Conservation (phyloP, 371 early-diverging fungal genomes). For the Conidiobolus coronatus region DNA sequence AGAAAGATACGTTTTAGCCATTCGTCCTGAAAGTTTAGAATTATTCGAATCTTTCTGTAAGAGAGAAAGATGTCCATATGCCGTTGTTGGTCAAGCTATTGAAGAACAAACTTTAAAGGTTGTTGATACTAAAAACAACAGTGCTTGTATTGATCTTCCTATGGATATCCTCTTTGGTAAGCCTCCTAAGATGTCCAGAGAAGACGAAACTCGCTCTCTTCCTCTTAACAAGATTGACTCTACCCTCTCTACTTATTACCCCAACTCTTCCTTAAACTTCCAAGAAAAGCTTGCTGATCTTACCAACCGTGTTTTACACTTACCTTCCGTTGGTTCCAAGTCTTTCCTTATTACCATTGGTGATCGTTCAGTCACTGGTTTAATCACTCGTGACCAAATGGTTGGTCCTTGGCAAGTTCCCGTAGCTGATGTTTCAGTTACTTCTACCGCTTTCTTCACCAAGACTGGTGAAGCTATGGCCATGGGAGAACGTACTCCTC, state of each 20-base stretch:
- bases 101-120: slow-evolving; percentile 60
- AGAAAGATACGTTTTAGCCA: slow-evolving; percentile 88
- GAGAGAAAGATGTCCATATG: slow-evolving; percentile 84
- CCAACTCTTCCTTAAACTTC: slow-evolving; percentile 14
- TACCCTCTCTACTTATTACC: slow-evolving; percentile 26
- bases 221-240: slow-evolving; percentile 33
- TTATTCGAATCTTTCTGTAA: slow-evolving; percentile 49
- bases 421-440: slow-evolving; percentile 86
- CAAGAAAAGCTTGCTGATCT: slow-evolving; percentile 24
- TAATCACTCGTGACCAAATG: slow-evolving; percentile 88
- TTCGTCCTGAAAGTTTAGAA: slow-evolving; percentile 34
- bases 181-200: slow-evolving; percentile 81
- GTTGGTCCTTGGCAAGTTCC: slow-evolving; percentile 96
- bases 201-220: slow-evolving; percentile 24
- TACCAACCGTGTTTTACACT: slow-evolving; percentile 46
- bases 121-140: slow-evolving; percentile 38
- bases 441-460: slow-evolving; percentile 44
- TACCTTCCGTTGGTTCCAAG: slow-evolving; percentile 81
- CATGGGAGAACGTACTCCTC: slow-evolving; percentile 82
- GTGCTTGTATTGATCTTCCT: slow-evolving; percentile 68
- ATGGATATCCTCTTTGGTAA: slow-evolving; percentile 91
- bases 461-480: slow-evolving; percentile 86
- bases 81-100: slow-evolving; percentile 77
- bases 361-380: slow-evolving; percentile 81
- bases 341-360: slow-evolving; percentile 91